Conservation (phyloP, 1,284 basidiomycete genomes). For the Fistulina hepatica region DNA sequence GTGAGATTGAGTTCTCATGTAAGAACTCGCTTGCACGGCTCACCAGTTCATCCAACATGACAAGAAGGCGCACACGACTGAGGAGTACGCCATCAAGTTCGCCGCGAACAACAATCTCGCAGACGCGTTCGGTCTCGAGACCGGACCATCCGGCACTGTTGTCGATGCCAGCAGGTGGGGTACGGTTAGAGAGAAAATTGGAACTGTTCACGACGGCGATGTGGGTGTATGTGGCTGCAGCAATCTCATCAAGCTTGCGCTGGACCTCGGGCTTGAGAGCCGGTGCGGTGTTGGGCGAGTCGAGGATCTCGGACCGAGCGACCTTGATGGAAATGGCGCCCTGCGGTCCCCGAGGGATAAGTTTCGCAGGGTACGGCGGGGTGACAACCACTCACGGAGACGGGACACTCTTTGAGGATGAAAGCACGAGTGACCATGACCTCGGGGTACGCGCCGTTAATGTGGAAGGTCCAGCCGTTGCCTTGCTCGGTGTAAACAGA, state of each 20-base stretch:
- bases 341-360: slow-evolving; percentile 38
- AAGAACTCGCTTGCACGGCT: slow-evolving; percentile 25
- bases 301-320: slow-evolving; percentile 85
- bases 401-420: slow-evolving; percentile 82
- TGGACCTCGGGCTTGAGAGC: slow-evolving; percentile 81
- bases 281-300: slow-evolving; percentile 73
- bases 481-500: slow-evolving; percentile 66
- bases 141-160: slow-evolving; percentile 72
- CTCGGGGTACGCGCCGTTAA: slow-evolving; percentile 86
- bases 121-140: slow-evolving; percentile 87
- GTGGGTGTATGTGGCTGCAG: slow-evolving; percentile 76
- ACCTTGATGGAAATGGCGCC: slow-evolving; percentile 80
- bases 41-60: slow-evolving; percentile 91
- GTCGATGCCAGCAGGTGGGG: slow-evolving; percentile 66
- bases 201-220: slow-evolving; percentile 84
- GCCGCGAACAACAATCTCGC: slow-evolving; percentile 87
- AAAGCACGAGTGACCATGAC: slow-evolving; percentile 86
- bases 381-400: slow-evolving; percentile 46
- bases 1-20: slow-evolving; percentile 9
- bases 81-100: slow-evolving; percentile 83
- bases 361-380: slow-evolving; percentile 8
- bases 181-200: slow-evolving; percentile 56
- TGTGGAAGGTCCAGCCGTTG: slow-evolving; percentile 78
- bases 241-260: slow-evolving; percentile 84
- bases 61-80: slow-evolving; percentile 81